phyloP scores from a whole-genome alignment of 148 eudicot genomes.

The Persicaria maculosa region DNA sequence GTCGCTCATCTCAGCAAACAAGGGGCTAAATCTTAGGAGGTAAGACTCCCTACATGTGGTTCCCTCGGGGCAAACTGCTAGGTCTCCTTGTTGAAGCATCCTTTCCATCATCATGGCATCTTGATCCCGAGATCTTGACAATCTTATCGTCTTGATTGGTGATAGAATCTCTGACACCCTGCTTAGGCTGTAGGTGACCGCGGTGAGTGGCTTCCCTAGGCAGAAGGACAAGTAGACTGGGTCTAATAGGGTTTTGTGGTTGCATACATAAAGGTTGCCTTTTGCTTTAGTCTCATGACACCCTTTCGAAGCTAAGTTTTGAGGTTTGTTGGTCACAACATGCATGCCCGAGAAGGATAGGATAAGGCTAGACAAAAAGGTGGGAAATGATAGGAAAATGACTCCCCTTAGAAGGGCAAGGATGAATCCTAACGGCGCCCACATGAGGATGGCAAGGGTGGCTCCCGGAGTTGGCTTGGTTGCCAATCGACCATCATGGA shows the following conservation, averaged over 20 bases:
- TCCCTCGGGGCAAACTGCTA: constrained; percentile 77
- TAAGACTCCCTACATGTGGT: constrained; percentile 90
- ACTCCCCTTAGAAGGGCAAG: constrained; percentile 40
- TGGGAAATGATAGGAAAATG: constrained; percentile 38
- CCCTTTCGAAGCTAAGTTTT: not conserved
- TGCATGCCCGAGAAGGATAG: constrained; percentile 38
- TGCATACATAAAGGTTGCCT: constrained; percentile 62
- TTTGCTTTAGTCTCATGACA: constrained; percentile 9
- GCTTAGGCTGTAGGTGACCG: constrained; percentile 73
- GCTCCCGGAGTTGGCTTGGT: constrained; percentile 47
- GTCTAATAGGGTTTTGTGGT: constrained; percentile 70
- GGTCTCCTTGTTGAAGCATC: constrained; percentile 45
- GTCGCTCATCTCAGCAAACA: constrained; percentile 59
- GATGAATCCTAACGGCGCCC: constrained; percentile 53
- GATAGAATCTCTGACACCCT: constrained; percentile 54
- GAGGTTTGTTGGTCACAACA: constrained; percentile 16
- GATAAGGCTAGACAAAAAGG: constrained; percentile 25
- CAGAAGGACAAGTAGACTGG: constrained; percentile 53
- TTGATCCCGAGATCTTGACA: constrained; percentile 42
- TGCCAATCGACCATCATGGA: constrained; percentile 84
- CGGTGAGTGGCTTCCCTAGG: constrained; percentile 45
- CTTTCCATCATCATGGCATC: constrained; percentile 49
- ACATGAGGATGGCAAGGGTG: constrained; percentile 47
- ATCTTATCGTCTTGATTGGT: constrained; percentile 58
- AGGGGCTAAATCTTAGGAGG: constrained; percentile 64